A percentile compares a stretch with the other conserved stretches of the same genome.
Conservation (phyloP, 345 rosid genomes). For the Citrus glauca region DNA sequence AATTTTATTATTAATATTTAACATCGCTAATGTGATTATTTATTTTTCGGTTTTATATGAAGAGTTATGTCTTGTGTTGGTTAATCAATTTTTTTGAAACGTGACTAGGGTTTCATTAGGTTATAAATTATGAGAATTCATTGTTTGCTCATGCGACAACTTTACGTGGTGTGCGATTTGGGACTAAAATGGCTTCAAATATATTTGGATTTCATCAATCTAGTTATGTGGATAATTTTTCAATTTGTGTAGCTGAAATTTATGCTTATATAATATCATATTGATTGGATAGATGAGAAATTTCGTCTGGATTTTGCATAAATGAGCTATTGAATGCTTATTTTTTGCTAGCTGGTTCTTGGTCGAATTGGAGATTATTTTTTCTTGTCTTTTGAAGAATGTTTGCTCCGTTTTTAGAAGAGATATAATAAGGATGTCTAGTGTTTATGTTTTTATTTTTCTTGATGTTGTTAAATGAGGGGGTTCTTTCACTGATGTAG, state of each 20-base stretch:
- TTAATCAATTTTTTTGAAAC: background rate
- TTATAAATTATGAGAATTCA: background rate
- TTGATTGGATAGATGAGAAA: background rate
- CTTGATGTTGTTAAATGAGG: background rate
- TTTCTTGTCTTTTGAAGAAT: background rate
- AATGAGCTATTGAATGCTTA: background rate
- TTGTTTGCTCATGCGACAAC: background rate
- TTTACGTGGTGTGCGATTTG: background rate
- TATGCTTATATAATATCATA: background rate
- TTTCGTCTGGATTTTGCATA: background rate
- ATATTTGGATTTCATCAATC: background rate
- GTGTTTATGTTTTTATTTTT: background rate
- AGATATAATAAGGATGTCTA: background rate
- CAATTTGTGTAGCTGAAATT: background rate
- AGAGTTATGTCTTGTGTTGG: background rate
- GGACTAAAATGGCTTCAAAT: background rate
- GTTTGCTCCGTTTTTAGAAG: background rate
- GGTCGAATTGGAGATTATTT: background rate
- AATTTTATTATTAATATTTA: background rate
- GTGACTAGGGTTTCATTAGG: background rate
- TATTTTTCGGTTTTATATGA: too few species aligned
- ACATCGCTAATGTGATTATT: background rate
- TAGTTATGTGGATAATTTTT: background rate
- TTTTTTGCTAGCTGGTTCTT: background rate
- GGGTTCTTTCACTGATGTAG: constrained; percentile 10